Percentiles rank a stretch among this genome's conserved stretches.
Conservation (phyloP, 352 stramenopile genomes). For the Peronospora belbahrii region DNA sequence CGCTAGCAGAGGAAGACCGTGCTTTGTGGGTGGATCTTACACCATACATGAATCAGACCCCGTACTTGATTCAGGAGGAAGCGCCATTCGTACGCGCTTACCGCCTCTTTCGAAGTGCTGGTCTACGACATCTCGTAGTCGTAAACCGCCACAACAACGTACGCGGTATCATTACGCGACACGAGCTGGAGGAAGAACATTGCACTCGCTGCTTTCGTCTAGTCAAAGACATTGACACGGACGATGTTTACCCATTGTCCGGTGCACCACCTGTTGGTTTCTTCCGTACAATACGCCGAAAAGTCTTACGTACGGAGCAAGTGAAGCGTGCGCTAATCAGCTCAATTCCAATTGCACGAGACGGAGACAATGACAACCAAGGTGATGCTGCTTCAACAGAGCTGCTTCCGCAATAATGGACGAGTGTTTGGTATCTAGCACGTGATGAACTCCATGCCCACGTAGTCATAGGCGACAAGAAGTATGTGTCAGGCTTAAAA, state of each 20-base stretch:
- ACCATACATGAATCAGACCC: slow-evolving; percentile 96
- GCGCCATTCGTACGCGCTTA: slow-evolving; percentile 93
- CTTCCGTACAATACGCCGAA: slow-evolving; percentile 53
- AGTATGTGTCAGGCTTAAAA: neutral
- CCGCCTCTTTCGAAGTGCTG: slow-evolving; percentile 93
- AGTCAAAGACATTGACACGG: slow-evolving; percentile 58
- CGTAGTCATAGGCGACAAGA: neutral
- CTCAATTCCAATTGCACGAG: slow-evolving; percentile 13
- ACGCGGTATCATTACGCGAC: slow-evolving; percentile 80
- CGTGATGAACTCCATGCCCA: too few relatives aligned
- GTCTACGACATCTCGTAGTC: slow-evolving; percentile 92
- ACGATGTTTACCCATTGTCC: slow-evolving; percentile 67
- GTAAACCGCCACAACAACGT: slow-evolving; percentile 91
- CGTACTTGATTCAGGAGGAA: slow-evolving; percentile 93
- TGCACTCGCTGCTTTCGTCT: slow-evolving; percentile 71
- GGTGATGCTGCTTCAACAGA: slow-evolving; percentile 11
- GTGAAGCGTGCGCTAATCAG: slow-evolving; percentile 66
- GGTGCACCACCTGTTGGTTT: slow-evolving; percentile 45
- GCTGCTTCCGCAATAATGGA: slow-evolving; percentile 15
- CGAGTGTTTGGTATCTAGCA: neutral
- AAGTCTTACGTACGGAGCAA: slow-evolving; percentile 60
- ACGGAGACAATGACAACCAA: slow-evolving; percentile 5
- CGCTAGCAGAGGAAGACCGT: slow-evolving; percentile 72
- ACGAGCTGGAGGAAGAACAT: slow-evolving; percentile 78
- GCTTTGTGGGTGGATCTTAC: slow-evolving; percentile 92